Evolutionary conservation across 1,139 yeast species (phyloP), one percentile per base, ranked within the genome.

Genomic region (Hyphopichia wangnamkhiaoensis): DNA sequence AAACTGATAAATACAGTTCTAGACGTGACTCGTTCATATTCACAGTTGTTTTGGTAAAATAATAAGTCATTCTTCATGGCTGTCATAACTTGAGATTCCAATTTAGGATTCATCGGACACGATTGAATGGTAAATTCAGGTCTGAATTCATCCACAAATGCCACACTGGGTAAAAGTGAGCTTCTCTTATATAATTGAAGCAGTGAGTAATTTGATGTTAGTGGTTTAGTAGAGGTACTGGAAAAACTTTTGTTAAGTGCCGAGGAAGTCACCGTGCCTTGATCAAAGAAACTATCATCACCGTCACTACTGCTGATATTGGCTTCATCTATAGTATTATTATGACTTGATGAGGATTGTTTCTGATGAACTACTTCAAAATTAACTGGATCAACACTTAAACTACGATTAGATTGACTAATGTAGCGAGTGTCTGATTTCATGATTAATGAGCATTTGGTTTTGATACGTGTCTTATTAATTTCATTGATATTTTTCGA

Each of bases 11-110:
- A 66, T 2, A 73, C 53, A 0, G 76, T 68, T 28, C 68, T 51
- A 7, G 74, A 60, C 10, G 58, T 53, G 3, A 71, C 64, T 33
- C 53, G 50, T 16, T 57, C 63, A 37, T 58, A 61, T 13, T 58
- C 59, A 39, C 66, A 65, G 45, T 65, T 66, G 41, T 64, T 68
- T 47, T 67, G 75, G 44, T 63, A 68, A 45, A 70, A 71, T 21
- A 68, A 54, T 39, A 80, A 54, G 50, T 80, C 86, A 42, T 69
- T 68, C 49, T 76, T 80, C 85, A 81, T 80, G 12, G 82, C 64
- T 26, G 61, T 60, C 27, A 72, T 56, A 5, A 81, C 69, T 39
- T 70, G 76, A n/a, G 68, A 61, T 45, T 80, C 85, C 9, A 80
- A 57, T 43, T 79, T 78, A 7, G 76, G 69, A 30, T 69, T 65